A percentile compares a stretch with the other conserved stretches of the same genome.
phyloP scores from a whole-genome alignment of 2,329 filamentous ascomycete genomes.

The Alternaria arborescens region DNA sequence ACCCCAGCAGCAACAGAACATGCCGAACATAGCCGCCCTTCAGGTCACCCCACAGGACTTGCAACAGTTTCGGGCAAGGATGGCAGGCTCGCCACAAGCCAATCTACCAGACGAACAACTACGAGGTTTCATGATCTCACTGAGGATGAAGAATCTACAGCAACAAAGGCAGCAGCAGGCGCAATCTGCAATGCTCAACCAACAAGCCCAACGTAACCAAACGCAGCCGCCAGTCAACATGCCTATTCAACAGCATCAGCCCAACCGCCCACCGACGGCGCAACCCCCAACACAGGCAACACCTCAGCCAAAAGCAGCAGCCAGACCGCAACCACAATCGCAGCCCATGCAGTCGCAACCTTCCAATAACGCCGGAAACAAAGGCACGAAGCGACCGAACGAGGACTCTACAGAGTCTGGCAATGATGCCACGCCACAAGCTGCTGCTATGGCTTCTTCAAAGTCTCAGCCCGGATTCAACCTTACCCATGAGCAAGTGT shows the following conservation, averaged over 20 bases:
- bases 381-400: constrained; percentile 50
- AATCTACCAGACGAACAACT: constrained; percentile 40
- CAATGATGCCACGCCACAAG: constrained; percentile 45
- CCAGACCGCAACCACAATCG: constrained; percentile 28
- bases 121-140: constrained; percentile 35
- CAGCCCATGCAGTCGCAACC: constrained; percentile 31
- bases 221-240: constrained; percentile 17
- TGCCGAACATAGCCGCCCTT: constrained; percentile 34
- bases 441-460: constrained; percentile 46
- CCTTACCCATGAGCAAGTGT: constrained; percentile 46
- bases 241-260: constrained; percentile 27
- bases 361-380: constrained; percentile 30
- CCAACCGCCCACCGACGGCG: constrained; percentile 33
- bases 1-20: constrained; percentile 40
- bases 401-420: constrained; percentile 55
- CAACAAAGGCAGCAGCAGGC: constrained; percentile 36
- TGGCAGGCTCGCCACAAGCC: constrained; percentile 38
- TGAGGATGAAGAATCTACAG: constrained; percentile 34
- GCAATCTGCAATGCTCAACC: constrained; percentile 17
- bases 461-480: constrained; percentile 44
- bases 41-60: constrained; percentile 54
- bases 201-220: constrained; percentile 19
- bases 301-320: constrained; percentile 34
- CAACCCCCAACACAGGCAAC: constrained; percentile 34
- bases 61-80: constrained; percentile 45